Evolutionary conservation across 2,329 filamentous ascomycete species (phyloP).

Genomic region (Fusarium nanum): DNA sequence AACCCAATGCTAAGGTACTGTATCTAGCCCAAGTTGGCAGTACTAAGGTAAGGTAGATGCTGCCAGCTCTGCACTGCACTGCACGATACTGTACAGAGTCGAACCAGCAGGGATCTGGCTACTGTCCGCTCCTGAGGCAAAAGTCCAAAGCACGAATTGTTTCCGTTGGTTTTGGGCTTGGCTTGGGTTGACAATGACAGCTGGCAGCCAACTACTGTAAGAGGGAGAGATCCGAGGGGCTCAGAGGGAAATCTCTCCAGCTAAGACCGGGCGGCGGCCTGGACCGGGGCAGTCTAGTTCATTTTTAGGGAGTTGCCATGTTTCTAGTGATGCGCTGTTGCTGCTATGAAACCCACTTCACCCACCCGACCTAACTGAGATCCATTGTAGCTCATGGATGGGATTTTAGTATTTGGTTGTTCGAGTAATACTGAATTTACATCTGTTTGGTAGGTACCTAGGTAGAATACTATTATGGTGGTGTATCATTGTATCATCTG

Average conservation of each 20-base stretch:
- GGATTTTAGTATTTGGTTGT: neutral
- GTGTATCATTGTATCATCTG: neutral
- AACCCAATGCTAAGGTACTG: neutral
- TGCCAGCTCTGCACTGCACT: conserved; percentile 11
- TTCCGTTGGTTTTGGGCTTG: conserved; percentile 4
- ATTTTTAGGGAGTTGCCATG: neutral
- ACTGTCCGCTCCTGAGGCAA: conserved; percentile 19
- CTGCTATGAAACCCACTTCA: neutral
- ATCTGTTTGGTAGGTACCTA: neutral
- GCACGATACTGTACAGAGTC: conserved; percentile 17
- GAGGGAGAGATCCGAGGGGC: conserved; percentile 17
- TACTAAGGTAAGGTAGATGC: conserved; percentile 16
- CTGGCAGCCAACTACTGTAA: conserved; percentile 22
- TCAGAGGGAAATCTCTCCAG: conserved; percentile 12
- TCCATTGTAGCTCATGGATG: neutral
- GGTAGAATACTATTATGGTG: neutral
- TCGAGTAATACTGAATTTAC: neutral
- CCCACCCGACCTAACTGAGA: neutral
- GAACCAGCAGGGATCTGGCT: conserved; percentile 28
- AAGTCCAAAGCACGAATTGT: conserved; percentile 12
- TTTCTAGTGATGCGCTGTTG: conserved; percentile 9
- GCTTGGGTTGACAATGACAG: conserved; percentile 8
- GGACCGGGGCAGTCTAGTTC: conserved; percentile 20
- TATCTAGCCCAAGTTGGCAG: neutral
- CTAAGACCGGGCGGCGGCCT: conserved; percentile 32